Evolutionary conservation across 1,139 yeast species (phyloP), one percentile per base, ranked within the genome.

Genomic region (Protomyces macrosporus): DNA sequence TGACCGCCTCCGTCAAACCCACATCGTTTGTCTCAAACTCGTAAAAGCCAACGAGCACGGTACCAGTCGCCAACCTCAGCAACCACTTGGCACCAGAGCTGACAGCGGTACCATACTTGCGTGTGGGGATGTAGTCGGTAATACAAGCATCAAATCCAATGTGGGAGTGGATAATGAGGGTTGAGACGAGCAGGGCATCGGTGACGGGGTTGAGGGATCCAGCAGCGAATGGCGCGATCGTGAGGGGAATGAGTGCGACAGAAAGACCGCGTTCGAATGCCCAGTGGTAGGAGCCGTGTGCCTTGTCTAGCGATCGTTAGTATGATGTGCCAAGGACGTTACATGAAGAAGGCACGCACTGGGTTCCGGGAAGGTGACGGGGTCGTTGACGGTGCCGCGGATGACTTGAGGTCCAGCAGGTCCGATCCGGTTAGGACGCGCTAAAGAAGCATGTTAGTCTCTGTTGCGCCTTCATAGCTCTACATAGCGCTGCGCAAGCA

Each of bases 241-340:
- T 77, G 68, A 91, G 78, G 33, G 98, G 98, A n/a, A 88, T 80
- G 73, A 90, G 75, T 0, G 87, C 82, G 32, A 85, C 75, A 6
- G 91, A 81, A 12, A 88, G 78, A 5, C 83, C 71, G 70, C 90
- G 82, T 75, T 91, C 97, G 71, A 86, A 84, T 12, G 90, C 78
- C 97, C 97, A 90, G 78, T 90, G 97, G 74, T 83, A 85, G 3
- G 96, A 85, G 37, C 97, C 97, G 72, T 88, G 91, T 69, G 80
- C 75, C 71, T 54, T 60, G 58, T 58, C 62, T 58, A 16, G 2
- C 34, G n/a, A 7, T 5, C 12, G 53, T 50, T 16, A 50, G 53
- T 35, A 12, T 16, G 12, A 32, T 14, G 39, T 9, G 23, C 9
- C 40, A 6, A 12, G 16, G 5, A 1, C 12, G 55, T 7, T 9